Base-by-base conservation (phyloP, 1,284 basidiomycete species). In the Exobasidium cylindrosporum region DNA sequence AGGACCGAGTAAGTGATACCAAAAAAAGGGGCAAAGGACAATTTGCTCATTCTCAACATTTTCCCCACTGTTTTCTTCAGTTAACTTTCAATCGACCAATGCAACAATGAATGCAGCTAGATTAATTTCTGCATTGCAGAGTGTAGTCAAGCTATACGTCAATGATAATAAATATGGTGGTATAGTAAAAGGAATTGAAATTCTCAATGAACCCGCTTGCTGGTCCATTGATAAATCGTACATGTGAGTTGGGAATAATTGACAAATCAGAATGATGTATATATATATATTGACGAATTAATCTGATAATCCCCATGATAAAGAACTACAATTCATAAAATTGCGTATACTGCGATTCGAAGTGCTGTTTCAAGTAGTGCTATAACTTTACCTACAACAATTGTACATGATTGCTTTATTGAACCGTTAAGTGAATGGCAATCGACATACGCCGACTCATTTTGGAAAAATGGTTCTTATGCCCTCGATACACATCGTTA, bases 321-420 rank as follows among this genome's bases (percentile, higher is more conserved):
- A n/a, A 40, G 35, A 7, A 50, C 77, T 14, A 69, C 70, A 24
- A 80, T 73, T 57, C 73, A 79, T 61, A 69, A 73, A 28, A 56
- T 70, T 26, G 73, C 72, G 1, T 81, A 81, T 57, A 54, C 64
- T 10, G 68, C 72, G 2, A 72, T 81, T 23, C 65, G 78, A 32
- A 28, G 31, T 1, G 30, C 54, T 11, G 43, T 65, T 45, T 44
- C 56, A 3, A 30, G 44, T 17, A 49, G 24, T 29, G 70, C 61
- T 6, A 61, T 61, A n/a, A 74, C 75, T 50, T 47, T 70, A 44
- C 73, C 76, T 44, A 78, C 77, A 68, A 72, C 80, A n/a, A 66
- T 79, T 57, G 69, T 81, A 7, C 78, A 78, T 55, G 79, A 81
- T 58, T 77, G 75, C 21, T 81, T 80, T 63, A 68, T 72, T 43